Base-by-base conservation (phyloP, 225 moss, liverwort and hornwort species). In the Sphagnum contortum region DNA sequence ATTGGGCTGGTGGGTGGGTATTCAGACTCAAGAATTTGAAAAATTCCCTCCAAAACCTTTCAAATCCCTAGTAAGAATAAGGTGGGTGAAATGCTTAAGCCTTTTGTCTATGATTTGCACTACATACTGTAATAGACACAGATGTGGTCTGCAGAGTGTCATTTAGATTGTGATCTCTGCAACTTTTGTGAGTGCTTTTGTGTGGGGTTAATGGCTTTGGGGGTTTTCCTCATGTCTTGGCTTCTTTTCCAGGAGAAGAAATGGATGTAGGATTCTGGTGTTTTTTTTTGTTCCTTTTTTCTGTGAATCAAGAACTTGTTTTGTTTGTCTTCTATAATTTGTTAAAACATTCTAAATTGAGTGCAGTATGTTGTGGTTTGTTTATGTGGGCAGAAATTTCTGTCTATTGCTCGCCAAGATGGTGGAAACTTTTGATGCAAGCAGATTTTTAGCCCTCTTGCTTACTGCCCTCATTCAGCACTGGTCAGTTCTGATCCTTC, bases 21-120 rank as follows among this genome's bases (percentile, higher is more conserved):
- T 80, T 65, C 83, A 96, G 96, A 98, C 96, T 73, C 96, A 98
- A 74, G 70, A 85, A 60, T 49, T 89, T 63, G 74, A 74, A 63
- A 67, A 67, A 5, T 87, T 93, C 62, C 93, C 93, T 46, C 53
- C 72, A 7, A 82, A 81, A 57, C 72, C 96, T 48, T 87, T 89
- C 53, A 86, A 86, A 70, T 63, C 80, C 12, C 80, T 98, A 46
- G 82, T 87, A 3, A 91, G 89, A 77, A 72, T 88, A 66, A 88
- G 88, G 95, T 96, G 70, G n/a, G 73, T 49, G 58, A 48, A 9
- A 48, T 63, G 5, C 46, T 46, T 8, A 49, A 60, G 59, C 57
- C 68, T 14, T 11, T 74, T 48, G 48, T 11, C n/a, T 66, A 12
- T 44, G 2, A 5, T 48, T 71, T 66, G 53, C 63, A 61, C 64